These are phyloP conservation scores for Oidiodendron maius DNA, from an alignment of 495 filamentous ascomycete species.

Conservation along the genomic window DNA sequence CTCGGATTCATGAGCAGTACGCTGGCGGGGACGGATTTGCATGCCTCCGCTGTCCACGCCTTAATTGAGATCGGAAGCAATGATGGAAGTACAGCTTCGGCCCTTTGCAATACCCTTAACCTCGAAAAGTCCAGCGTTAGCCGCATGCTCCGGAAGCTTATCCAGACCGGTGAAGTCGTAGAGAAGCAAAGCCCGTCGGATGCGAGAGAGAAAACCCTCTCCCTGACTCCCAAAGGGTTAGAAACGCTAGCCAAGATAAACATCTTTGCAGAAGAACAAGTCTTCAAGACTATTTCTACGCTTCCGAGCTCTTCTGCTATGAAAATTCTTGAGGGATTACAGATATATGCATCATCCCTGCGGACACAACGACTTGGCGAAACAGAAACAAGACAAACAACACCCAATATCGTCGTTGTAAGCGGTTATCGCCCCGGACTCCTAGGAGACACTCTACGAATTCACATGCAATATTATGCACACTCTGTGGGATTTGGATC, in stretches of 20 bases:
- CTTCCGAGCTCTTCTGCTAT: constrained; percentile 6
- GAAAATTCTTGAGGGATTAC: constrained; percentile 16
- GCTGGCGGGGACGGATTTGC: constrained; percentile 15
- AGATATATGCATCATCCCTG: constrained; percentile 19
- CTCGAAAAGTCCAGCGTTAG: constrained; percentile 8
- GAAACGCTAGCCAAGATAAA: constrained; percentile 16
- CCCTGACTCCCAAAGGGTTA: constrained; percentile 12
- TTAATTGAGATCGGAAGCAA: constrained; percentile 23
- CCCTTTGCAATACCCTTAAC: constrained; percentile 15
- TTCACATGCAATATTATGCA: constrained; percentile 26
- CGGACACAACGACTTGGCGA: neutral
- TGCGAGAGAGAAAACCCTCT: neutral
- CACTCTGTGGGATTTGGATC: constrained; percentile 17
- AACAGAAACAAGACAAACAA: neutral
- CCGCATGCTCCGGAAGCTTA: constrained; percentile 15
- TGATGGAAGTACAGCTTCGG: constrained; percentile 1
- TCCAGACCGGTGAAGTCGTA: constrained; percentile 3
- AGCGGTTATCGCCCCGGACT: constrained; percentile 29
- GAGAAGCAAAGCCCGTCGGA: neutral
- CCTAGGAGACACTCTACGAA: constrained; percentile 24
- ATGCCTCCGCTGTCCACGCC: constrained; percentile 20
- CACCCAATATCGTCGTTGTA: neutral
- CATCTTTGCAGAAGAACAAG: constrained; percentile 17
- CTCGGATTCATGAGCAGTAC: constrained; percentile 18
- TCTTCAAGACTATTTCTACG: constrained; percentile 13